Evolutionary conservation across 169 alveolate species (phyloP).

Genomic region (Plasmodium sp.): DNA sequence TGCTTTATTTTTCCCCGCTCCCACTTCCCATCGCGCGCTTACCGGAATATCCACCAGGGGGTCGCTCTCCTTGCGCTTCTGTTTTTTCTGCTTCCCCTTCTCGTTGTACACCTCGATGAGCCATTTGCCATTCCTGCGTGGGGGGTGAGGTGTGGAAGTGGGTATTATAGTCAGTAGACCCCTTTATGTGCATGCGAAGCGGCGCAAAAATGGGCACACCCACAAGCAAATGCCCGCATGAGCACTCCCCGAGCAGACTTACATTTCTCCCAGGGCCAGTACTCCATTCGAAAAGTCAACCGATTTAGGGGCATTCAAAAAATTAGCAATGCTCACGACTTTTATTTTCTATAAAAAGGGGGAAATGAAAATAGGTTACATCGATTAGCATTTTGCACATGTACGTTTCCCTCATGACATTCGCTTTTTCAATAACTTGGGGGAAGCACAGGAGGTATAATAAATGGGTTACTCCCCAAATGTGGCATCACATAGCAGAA

Average conservation of each 20-base stretch:
- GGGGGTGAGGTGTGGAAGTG: background rate
- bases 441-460: background rate
- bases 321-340: conserved; percentile 26
- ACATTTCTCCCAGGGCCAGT: conserved; percentile 32
- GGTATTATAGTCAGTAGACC: background rate
- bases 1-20: background rate
- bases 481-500: background rate
- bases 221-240: background rate
- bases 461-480: background rate
- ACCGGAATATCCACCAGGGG: background rate
- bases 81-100: background rate
- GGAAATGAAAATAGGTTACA: background rate
- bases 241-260: background rate
- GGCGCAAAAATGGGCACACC: background rate
- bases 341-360: conserved; percentile 14
- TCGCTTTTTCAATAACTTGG: background rate
- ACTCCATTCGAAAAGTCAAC: conserved; percentile 14
- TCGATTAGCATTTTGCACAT: background rate
- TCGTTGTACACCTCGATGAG: conserved; percentile 27
- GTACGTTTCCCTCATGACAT: background rate
- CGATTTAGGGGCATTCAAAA: background rate
- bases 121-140: conserved; percentile 24
- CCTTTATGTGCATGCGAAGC: background rate
- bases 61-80: background rate
- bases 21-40: background rate